A percentile compares a stretch with the other conserved stretches of the same genome.
Conservation (phyloP, 2,329 filamentous ascomycete species). For the Parastagonospora avenae region DNA sequence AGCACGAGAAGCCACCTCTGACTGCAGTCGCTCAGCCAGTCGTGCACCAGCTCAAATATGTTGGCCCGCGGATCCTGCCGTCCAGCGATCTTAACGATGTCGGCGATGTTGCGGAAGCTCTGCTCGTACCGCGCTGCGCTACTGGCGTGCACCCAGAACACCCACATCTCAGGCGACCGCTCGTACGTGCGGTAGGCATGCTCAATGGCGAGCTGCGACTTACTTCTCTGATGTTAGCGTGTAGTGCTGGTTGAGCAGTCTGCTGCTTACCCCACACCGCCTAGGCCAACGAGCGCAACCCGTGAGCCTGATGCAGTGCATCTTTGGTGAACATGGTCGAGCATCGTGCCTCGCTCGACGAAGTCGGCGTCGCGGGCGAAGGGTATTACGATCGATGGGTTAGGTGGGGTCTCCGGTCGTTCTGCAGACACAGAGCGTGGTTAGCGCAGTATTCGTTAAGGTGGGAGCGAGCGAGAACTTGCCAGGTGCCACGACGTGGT, state of each 20-base stretch:
- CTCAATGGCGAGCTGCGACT: slow-evolving; percentile 19
- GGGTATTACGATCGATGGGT: no score
- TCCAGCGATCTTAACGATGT: slow-evolving; percentile 14
- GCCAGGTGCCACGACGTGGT: no score
- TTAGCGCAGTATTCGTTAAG: no score
- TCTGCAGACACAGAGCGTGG: no score
- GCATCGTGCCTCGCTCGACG: slow-evolving; percentile 21
- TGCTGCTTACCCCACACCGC: slow-evolving; percentile 25
- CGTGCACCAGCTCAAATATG: slow-evolving; percentile 15
- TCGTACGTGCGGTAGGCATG: slow-evolving; percentile 12
- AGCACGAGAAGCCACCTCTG: slow-evolving; percentile 20
- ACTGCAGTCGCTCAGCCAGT: slow-evolving; percentile 7
- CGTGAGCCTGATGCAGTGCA: slow-evolving; percentile 15
- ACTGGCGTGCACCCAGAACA: slow-evolving; percentile 19
- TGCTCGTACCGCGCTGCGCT: slow-evolving; percentile 18
- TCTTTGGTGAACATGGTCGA: slow-evolving; percentile 8
- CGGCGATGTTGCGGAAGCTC: slow-evolving; percentile 21
- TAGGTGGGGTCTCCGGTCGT: no score
- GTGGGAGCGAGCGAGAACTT: no score
- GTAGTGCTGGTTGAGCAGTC: background rate
- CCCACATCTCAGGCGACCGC: slow-evolving; percentile 16
- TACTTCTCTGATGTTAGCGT: slow-evolving; percentile 9
- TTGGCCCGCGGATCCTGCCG: slow-evolving; percentile 12
- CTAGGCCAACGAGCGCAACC: slow-evolving; percentile 31
- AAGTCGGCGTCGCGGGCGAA: slow-evolving; percentile 29